Evolutionary conservation across 805 yeast genomes (phyloP).

Genomic region (Teunomyces kruisii): DNA sequence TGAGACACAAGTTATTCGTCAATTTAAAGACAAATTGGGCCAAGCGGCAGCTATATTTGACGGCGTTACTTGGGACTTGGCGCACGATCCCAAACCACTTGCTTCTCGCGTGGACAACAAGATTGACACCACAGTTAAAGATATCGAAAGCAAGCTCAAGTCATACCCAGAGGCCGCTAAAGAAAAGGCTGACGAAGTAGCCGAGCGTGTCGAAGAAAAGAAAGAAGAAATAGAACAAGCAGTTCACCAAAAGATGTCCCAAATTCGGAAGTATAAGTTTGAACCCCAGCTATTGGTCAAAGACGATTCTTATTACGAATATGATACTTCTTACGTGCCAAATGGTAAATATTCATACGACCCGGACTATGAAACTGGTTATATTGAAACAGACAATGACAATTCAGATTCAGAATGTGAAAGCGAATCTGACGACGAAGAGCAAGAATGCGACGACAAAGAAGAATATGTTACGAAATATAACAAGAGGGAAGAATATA

Average conservation of each 20-base stretch:
- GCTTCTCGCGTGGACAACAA: not conserved
- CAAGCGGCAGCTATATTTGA: conserved; percentile 14
- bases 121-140: too few species aligned
- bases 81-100: conserved; percentile 17
- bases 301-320: not conserved
- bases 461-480: not conserved
- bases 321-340: not conserved
- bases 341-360: not conserved
- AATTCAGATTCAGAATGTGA: not conserved
- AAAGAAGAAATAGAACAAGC: not conserved
- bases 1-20: conserved; percentile 22
- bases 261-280: not conserved
- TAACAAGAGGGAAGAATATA: not conserved
- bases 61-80: conserved; percentile 19
- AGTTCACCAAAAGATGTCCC: not conserved
- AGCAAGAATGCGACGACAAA: not conserved
- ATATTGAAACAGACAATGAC: not conserved
- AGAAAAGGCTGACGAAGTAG: too few species aligned
- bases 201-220: not conserved
- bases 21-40: conserved; percentile 17
- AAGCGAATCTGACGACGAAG: not conserved
- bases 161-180: too few species aligned
- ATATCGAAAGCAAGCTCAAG: too few species aligned
- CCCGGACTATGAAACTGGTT: not conserved
- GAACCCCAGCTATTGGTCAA: not conserved